These are phyloP conservation scores for Colletotrichum karsti DNA, from an alignment of 2,329 filamentous ascomycete species.

Conservation along the genomic window DNA sequence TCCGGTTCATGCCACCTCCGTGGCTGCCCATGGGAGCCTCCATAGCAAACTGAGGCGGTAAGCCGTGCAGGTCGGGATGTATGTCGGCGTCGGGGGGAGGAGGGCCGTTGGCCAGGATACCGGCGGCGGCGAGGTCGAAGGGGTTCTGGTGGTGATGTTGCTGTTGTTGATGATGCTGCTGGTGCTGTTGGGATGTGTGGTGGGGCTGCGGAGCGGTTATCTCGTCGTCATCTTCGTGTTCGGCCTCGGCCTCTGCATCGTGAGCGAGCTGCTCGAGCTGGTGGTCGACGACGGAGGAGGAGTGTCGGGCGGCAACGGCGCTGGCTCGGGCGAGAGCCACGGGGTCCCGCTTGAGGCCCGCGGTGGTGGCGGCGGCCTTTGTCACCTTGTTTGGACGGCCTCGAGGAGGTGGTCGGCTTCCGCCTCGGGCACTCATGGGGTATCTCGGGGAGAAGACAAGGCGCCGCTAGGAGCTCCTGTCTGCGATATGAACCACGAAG, in stretches of 20 bases:
- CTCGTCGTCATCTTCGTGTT: slow-evolving; percentile 26
- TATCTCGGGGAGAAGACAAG: slow-evolving; percentile 3
- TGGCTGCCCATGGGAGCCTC: slow-evolving; percentile 31
- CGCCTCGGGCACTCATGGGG: slow-evolving; percentile 30
- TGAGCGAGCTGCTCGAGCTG: slow-evolving; percentile 41
- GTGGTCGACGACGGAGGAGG: slow-evolving; percentile 39
- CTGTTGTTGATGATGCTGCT: slow-evolving; percentile 33
- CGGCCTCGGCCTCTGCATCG: slow-evolving; percentile 33
- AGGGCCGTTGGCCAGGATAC: slow-evolving; percentile 40
- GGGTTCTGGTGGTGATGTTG: slow-evolving; percentile 29
- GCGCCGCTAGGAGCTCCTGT: not conserved
- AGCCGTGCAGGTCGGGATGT: slow-evolving; percentile 36
- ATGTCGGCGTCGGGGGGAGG: slow-evolving; percentile 32
- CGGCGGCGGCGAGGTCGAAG: slow-evolving; percentile 40
- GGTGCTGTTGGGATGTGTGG: slow-evolving; percentile 14
- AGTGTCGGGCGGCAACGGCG: slow-evolving; percentile 35
- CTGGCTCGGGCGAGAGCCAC: slow-evolving; percentile 31
- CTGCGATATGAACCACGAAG: slow-evolving; percentile 27
- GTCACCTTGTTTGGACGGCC: slow-evolving; percentile 53
- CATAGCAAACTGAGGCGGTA: slow-evolving; percentile 32
- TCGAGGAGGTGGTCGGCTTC: slow-evolving; percentile 38
- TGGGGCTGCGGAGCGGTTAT: slow-evolving; percentile 16
- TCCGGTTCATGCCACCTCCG: slow-evolving; percentile 32
- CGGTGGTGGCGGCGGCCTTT: slow-evolving; percentile 41
- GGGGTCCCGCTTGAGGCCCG: slow-evolving; percentile 19